Base-by-base conservation (phyloP, 2,329 filamentous ascomycete species). In the Cordyceps tenuipes region DNA sequence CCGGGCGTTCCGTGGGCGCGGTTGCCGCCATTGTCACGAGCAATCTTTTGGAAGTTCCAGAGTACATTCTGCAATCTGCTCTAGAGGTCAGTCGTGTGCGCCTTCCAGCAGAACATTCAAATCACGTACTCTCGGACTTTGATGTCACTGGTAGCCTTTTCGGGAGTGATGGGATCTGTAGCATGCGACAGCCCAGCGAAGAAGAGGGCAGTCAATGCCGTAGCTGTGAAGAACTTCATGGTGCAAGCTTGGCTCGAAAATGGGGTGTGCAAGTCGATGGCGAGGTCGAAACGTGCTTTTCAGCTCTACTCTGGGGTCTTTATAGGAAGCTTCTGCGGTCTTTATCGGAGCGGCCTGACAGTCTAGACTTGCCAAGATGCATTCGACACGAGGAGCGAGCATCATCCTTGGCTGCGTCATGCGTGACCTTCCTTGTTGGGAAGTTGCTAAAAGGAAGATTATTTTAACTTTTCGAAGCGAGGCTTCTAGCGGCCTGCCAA, bases 1-100 rank as follows among this genome's bases (percentile, higher is more conserved):
- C 83, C 83, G 1, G 82, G 80, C 10, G 80, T 72, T 15, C 83
- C 83, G 61, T 83, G 85, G 5, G 83, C 83, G 55, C 83, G 76
- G 69, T 84, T 85, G 17, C 82, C 82, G 44, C 80, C 81, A 65
- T 86, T 80, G 56, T 77, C 73, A 34, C 70, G 71, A 13, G 76
- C 82, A 58, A 85, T 85, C 48, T 76, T 70, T 66, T 85, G 75
- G 6, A 86, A 73, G 61, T 78, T 75, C 66, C 76, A 73, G n/a
- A 86, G 77, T 50, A 81, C 81, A 59, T 75, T 73, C 68, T 79
- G 75, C 21, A 86, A 72, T 23, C 82, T 83, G 55, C 49, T 36
- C 17, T 29, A 12, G 21, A 15, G 9, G 21, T 57, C n/a, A 57
- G 31, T n/a, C 15, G 29, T 29, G 3, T 29, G n/a, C 6, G 21